A percentile compares a stretch with the other conserved stretches of the same genome.
phyloP scores from a whole-genome alignment of 2,329 filamentous ascomycete species.

The Aspergillus niger region DNA sequence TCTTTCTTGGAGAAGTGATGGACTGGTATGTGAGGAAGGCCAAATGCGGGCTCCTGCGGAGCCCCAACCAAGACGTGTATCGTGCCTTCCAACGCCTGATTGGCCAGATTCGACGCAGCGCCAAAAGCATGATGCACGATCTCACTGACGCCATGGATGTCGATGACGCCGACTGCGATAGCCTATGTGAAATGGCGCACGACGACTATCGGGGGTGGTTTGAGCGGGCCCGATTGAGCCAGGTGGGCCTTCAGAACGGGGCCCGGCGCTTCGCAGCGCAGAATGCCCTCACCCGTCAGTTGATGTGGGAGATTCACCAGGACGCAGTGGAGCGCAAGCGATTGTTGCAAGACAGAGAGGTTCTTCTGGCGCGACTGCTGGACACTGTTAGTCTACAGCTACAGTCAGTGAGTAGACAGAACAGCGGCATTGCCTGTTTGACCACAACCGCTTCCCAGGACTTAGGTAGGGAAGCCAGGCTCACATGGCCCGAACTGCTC shows the following conservation, averaged over 20 bases:
- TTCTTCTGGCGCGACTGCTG: constrained; percentile 31
- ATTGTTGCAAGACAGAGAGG: constrained; percentile 28
- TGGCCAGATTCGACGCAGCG: constrained; percentile 32
- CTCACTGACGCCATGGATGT: constrained; percentile 27
- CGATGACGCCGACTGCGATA: constrained; percentile 24
- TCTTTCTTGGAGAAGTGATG: constrained; percentile 42
- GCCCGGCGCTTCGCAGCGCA: constrained; percentile 37
- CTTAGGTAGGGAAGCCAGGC: constrained; percentile 29
- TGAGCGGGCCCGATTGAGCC: constrained; percentile 35
- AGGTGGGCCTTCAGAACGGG: constrained; percentile 34
- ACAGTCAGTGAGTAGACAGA: constrained; percentile 27
- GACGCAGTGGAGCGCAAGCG: constrained; percentile 32
- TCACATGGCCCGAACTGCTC: constrained; percentile 11
- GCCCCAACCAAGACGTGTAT: constrained; percentile 39
- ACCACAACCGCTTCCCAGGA: constrained; percentile 34
- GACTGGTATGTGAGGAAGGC: constrained; percentile 40
- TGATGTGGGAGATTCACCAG: constrained; percentile 43
- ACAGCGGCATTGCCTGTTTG: constrained; percentile 34
- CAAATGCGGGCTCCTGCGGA: constrained; percentile 38
- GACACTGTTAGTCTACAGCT: constrained; percentile 28
- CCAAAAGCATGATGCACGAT: constrained; percentile 21
- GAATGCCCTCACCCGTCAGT: constrained; percentile 37
- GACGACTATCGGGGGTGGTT: constrained; percentile 29
- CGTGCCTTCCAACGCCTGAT: constrained; percentile 37
- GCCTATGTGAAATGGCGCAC: constrained; percentile 11